Percentiles rank a stretch among this genome's conserved stretches.
These are phyloP conservation scores for Pseudogymnoascus sp. DNA, from an alignment of 2,329 filamentous ascomycete species.

Conservation along the genomic window DNA sequence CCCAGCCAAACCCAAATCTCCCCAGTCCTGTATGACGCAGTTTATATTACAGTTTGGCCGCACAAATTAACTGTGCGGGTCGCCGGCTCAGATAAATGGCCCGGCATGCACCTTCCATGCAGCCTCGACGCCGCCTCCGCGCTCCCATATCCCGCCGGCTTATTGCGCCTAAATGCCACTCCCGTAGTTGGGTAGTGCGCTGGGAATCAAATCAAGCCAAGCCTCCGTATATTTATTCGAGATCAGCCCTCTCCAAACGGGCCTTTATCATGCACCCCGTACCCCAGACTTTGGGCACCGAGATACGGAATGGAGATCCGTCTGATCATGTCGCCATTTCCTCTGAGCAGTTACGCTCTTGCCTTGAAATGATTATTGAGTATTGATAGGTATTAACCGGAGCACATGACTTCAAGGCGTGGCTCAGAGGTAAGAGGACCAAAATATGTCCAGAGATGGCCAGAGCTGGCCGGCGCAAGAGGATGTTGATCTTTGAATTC, in stretches of 20 bases:
- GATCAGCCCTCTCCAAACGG: neutral
- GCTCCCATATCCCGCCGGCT: neutral
- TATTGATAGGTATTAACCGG: neutral
- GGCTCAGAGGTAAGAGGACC: neutral
- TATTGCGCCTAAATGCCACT: neutral
- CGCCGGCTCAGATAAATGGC: neutral
- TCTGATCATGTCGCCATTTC: neutral
- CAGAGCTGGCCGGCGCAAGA: neutral
- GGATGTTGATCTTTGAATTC: constrained; percentile 4
- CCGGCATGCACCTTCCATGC: neutral
- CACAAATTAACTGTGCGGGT: neutral
- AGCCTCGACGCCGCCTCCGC: neutral
- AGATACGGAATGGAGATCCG: neutral
- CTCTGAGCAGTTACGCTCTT: neutral
- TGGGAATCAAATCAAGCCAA: neutral
- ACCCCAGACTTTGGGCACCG: neutral
- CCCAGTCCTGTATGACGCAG: neutral
- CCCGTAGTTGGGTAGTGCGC: neutral
- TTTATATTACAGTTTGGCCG: neutral
- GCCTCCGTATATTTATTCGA: neutral
- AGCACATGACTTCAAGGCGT: neutral
- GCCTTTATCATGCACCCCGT: neutral
- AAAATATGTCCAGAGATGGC: neutral
- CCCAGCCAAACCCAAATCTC: neutral
- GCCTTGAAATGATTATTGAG: neutral